Conservation (phyloP, 179 eudicot species). For the Drosera spatulata region DNA sequence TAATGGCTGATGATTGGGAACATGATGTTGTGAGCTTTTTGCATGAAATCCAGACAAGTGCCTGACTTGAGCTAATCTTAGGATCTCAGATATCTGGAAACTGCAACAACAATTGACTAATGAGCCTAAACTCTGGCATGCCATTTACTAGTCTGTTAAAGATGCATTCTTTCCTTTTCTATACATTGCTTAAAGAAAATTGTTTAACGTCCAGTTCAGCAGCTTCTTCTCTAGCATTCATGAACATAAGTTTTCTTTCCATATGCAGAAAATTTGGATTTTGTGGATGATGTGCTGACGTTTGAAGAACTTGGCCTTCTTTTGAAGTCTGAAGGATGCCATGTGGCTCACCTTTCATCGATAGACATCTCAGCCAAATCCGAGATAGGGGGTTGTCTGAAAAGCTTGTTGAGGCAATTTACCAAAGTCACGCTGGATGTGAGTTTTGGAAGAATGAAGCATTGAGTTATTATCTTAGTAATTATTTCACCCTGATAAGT, state of each 20-base stretch:
- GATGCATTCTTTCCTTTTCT: no score
- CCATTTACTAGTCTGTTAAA: no score
- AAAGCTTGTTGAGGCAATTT: slow-evolving; percentile 53
- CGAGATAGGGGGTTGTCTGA: slow-evolving; percentile 82
- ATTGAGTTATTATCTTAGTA: no score
- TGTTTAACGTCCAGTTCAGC: not conserved
- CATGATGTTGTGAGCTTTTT: no score
- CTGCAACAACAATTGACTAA: no score
- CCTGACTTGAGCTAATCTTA: no score
- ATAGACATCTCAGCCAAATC: slow-evolving; percentile 62
- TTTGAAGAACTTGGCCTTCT: slow-evolving; percentile 74
- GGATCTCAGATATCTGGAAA: no score
- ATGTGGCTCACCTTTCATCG: slow-evolving; percentile 84
- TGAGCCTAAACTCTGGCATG: no score
- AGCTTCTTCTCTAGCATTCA: not conserved
- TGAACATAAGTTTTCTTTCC: not conserved
- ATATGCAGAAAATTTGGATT: slow-evolving; percentile 74
- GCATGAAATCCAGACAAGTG: no score
- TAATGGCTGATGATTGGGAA: no score
- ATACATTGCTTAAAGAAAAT: not conserved
- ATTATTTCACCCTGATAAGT: not conserved
- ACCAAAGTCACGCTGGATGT: slow-evolving; percentile 49
- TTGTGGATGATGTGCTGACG: slow-evolving; percentile 81
- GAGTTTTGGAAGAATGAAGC: slow-evolving; percentile 15
- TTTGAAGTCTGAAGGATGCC: slow-evolving; percentile 62